phyloP scores from a whole-genome alignment of 108 stramenopile species.

The Hondaea fermentalgiana region DNA sequence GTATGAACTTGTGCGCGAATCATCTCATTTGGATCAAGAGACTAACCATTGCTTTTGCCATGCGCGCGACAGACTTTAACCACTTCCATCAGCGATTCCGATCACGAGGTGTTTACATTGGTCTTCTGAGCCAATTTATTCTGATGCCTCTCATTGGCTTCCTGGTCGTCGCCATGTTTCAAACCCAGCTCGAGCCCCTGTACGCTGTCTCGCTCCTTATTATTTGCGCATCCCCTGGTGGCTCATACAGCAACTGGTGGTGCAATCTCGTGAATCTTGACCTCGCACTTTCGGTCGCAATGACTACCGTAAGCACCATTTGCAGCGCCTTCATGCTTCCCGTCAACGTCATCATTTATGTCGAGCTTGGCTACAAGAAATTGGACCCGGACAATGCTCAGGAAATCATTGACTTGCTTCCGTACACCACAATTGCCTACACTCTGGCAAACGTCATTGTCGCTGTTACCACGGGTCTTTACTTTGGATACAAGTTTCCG shows the following conservation, averaged over 20 bases:
- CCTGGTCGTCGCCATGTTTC: conserved; percentile 47
- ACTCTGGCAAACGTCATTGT: not conserved
- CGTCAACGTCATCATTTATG: conserved; percentile 65
- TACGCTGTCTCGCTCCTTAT: conserved; percentile 63
- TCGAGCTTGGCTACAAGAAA: conserved; percentile 47
- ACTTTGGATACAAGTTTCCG: not conserved
- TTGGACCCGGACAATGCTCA: conserved; percentile 22
- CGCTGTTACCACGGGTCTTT: not conserved
- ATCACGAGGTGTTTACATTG: not conserved
- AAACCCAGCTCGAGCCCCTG: not conserved
- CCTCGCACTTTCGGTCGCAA: conserved; percentile 68
- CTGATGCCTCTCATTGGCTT: conserved; percentile 72
- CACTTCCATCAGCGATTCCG: not conserved
- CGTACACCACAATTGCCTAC: not conserved
- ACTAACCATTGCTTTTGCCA: not conserved
- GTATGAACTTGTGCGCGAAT: not conserved
- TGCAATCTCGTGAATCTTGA: conserved; percentile 74
- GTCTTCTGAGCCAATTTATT: conserved; percentile 55
- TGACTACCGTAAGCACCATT: conserved; percentile 72
- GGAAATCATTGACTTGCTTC: not conserved
- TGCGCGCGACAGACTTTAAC: not conserved
- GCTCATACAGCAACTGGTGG: conserved; percentile 76
- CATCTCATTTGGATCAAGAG: not conserved
- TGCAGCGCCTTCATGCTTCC: conserved; percentile 60
- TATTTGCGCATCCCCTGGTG: conserved; percentile 68